Percentiles rank a stretch among this genome's conserved stretches.
phyloP scores from a whole-genome alignment of 1,284 basidiomycete species.

The Cutaneotrichosporon arboriforme region DNA sequence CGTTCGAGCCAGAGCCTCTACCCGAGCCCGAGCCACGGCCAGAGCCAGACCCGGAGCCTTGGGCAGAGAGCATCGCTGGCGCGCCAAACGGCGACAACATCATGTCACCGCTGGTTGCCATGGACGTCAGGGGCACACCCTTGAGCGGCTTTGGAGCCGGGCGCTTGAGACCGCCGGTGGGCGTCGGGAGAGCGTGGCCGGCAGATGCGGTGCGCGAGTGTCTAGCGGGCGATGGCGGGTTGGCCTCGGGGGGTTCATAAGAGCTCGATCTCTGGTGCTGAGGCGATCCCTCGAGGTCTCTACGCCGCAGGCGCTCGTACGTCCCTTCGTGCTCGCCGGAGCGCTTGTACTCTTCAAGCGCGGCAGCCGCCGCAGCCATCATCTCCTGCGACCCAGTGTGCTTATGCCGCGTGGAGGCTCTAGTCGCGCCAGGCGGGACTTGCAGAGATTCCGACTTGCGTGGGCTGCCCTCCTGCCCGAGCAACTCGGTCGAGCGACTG shows the following conservation, averaged over 20 bases:
- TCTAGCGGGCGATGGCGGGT: neutral
- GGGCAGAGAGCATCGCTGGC: neutral
- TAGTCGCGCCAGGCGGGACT: neutral
- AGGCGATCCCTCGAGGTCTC: neutral
- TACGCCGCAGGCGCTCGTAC: neutral
- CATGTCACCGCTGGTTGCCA: constrained; percentile 11
- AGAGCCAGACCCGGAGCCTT: neutral
- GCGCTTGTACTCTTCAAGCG: neutral
- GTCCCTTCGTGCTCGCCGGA: neutral
- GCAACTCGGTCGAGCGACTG: no score
- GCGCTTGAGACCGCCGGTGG: constrained; percentile 5
- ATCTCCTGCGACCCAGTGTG: neutral
- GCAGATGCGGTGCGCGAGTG: neutral
- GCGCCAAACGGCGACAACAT: constrained; percentile 16
- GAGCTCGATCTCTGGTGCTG: neutral
- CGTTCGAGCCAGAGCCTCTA: neutral
- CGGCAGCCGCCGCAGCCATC: constrained; percentile 2
- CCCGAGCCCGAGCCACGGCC: neutral
- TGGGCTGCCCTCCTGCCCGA: no score
- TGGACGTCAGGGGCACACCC: neutral
- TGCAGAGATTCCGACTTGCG: neutral
- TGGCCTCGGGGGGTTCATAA: neutral
- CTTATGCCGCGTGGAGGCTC: neutral
- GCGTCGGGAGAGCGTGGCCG: neutral
- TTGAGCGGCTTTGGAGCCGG: neutral